These are phyloP conservation scores for Biscogniauxia mediterranea DNA, from an alignment of 2,329 filamentous ascomycete species.

Conservation along the genomic window DNA sequence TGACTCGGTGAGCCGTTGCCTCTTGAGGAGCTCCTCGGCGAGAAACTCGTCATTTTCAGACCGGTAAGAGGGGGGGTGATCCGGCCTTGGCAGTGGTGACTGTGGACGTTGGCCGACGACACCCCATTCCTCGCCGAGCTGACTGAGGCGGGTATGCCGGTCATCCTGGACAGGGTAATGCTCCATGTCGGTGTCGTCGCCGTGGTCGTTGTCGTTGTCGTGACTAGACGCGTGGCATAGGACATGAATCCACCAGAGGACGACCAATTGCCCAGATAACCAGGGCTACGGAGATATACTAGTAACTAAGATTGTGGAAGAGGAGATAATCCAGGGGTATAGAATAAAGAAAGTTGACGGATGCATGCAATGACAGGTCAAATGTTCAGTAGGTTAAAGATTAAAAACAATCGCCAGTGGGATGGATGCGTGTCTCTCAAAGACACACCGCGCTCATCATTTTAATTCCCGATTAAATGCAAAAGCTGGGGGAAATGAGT, in stretches of 20 bases:
- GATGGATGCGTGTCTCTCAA: neutral
- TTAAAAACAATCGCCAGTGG: neutral
- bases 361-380: neutral
- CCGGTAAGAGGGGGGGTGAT: slow-evolving; percentile 42
- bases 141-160: slow-evolving; percentile 47
- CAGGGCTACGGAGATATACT: neutral
- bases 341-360: neutral
- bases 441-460: neutral
- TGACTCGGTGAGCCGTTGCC: slow-evolving; percentile 36
- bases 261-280: neutral
- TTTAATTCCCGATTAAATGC: neutral
- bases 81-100: slow-evolving; percentile 41
- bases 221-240: slow-evolving; percentile 16
- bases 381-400: neutral
- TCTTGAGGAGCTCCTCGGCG: slow-evolving; percentile 55
- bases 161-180: slow-evolving; percentile 30
- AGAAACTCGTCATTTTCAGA: slow-evolving; percentile 48
- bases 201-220: slow-evolving; percentile 7
- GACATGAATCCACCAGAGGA: neutral
- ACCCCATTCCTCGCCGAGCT: slow-evolving; percentile 51
- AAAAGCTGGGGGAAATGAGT: neutral
- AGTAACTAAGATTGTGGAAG: neutral
- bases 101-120: slow-evolving; percentile 41
- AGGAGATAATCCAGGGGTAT: neutral
- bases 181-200: slow-evolving; percentile 24